Percentiles rank a stretch among this genome's conserved stretches.
phyloP scores from a whole-genome alignment of 2,329 filamentous ascomycete species.

The Tolypocladium sp. region DNA sequence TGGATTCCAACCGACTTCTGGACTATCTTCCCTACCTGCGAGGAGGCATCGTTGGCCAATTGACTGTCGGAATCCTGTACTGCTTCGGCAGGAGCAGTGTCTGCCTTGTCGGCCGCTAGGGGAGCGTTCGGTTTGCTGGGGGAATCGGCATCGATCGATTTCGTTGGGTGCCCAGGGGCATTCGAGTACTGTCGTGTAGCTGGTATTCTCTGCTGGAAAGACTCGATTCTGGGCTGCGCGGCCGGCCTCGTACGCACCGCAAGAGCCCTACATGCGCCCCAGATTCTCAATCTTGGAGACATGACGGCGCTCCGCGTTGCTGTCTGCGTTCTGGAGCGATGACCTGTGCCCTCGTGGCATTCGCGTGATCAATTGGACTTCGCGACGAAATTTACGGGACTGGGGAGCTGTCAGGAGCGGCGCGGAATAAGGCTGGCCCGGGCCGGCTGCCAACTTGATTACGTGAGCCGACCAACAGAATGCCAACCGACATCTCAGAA shows the following conservation, averaged over 20 bases:
- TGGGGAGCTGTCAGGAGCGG: not conserved
- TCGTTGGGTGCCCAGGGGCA: constrained; percentile 15
- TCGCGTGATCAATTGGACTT: not conserved
- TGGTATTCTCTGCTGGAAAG: constrained; percentile 12
- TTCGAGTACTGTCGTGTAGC: constrained; percentile 19
- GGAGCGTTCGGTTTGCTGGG: constrained; percentile 4
- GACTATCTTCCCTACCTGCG: not conserved
- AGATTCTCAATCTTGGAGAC: constrained; percentile 22
- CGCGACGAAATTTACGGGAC: constrained; percentile 7
- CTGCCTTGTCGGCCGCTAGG: not conserved
- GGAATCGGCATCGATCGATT: constrained; percentile 7
- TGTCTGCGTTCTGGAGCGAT: not conserved
- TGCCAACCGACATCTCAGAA: not conserved
- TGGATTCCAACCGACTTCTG: not conserved
- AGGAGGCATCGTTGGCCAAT: not conserved
- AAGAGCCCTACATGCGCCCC: constrained; percentile 24
- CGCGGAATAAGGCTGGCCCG: constrained; percentile 11
- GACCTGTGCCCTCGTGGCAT: not conserved
- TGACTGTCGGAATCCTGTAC: not conserved
- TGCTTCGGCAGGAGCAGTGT: not conserved
- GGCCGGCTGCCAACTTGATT: not conserved
- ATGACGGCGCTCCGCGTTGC: constrained; percentile 14
- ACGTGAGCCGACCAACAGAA: not conserved
- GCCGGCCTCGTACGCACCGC: constrained; percentile 17
- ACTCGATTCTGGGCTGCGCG: constrained; percentile 12